Percentiles rank a stretch among this genome's conserved stretches.
Evolutionary conservation across 139 green algal genomes (phyloP).

Genomic region (Chlamydomonas applanata): DNA sequence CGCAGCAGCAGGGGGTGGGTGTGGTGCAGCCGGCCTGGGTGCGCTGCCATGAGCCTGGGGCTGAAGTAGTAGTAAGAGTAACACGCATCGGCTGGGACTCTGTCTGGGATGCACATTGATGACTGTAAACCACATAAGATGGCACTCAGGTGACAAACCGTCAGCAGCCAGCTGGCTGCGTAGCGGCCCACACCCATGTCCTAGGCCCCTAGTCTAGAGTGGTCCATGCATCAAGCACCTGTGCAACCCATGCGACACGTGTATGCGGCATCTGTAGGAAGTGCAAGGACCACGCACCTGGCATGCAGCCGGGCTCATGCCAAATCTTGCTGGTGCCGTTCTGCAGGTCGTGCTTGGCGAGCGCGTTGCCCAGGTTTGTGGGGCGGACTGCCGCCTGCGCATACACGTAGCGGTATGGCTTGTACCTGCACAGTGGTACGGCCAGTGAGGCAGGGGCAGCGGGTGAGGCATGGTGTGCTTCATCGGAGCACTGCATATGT

Average conservation of each 20-base stretch:
- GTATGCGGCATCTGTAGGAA: not conserved
- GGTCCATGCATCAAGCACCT: too few species aligned
- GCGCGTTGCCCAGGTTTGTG: conserved; percentile 66
- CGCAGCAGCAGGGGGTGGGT: not conserved
- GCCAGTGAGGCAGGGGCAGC: not conserved
- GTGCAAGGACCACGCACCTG: conserved; percentile 34
- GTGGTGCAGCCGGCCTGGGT: too few species aligned
- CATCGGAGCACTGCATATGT: conserved; percentile 8
- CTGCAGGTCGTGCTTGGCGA: conserved; percentile 67
- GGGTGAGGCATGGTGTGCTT: too few species aligned
- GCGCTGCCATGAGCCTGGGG: too few species aligned
- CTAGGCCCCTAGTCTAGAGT: too few species aligned
- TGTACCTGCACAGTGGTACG: not conserved
- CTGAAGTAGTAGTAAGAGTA: too few species aligned
- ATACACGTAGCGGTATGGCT: conserved; percentile 58
- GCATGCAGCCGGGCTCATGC: conserved; percentile 51
- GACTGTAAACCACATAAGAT: too few species aligned
- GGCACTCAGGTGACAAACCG: too few species aligned
- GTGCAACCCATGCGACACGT: not conserved
- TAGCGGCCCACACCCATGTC: too few species aligned
- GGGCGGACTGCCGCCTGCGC: conserved; percentile 52
- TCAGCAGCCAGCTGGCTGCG: too few species aligned
- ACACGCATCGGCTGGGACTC: too few species aligned
- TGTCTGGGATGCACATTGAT: too few species aligned
- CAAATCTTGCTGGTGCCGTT: conserved; percentile 40